Base-by-base conservation (phyloP, 495 filamentous ascomycete species). In the Aspergillus egyptiacus region DNA sequence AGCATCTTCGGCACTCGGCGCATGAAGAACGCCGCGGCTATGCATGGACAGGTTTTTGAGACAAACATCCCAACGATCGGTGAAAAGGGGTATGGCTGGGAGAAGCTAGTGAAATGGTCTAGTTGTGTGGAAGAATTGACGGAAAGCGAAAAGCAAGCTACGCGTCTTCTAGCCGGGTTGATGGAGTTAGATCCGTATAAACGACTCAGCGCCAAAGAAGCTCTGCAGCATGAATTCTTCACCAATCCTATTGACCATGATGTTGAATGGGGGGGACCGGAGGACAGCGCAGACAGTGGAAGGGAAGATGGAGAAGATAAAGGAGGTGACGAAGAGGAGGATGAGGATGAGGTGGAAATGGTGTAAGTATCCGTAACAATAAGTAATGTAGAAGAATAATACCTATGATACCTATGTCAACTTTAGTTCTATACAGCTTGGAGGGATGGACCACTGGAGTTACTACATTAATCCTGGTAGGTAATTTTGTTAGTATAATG, bases 91-190 rank as follows among this genome's bases (percentile, higher is more conserved):
- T 91, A 93, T 59, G 82, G 78, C 9, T 79, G 95, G 50, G 87
- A 96, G 69, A 91, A 94, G 67, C 87, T 98, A 51, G 80, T 98
- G 46, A 75, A 96, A 45, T 98, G 93, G 93, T 89, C 89, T 32
- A 89, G 70, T 48, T 75, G 72, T 32, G 67, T 73, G 11, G 69
- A 73, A 44, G 69, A 72, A 27, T 48, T 75, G 50, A 75, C 70
- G 3, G 70, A 71, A 46, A 72, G 69, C 38, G 72, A 75, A 52
- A 66, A 67, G 46, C 72, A 75, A 59, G 72, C 69, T 20, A 72
- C 68, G 10, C 66, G 65, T 27, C 75, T 96, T 0, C 72, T 96
- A 4, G 66, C 80, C 4, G 81, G 82, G 2, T 73, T 86, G 33
- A 72, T 89, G 46, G 73, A 77, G 40, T 55, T 82, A 10, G 74